Evolutionary conservation across 2,329 filamentous ascomycete genomes (phyloP).

Genomic region (Xylariaceae sp.): DNA sequence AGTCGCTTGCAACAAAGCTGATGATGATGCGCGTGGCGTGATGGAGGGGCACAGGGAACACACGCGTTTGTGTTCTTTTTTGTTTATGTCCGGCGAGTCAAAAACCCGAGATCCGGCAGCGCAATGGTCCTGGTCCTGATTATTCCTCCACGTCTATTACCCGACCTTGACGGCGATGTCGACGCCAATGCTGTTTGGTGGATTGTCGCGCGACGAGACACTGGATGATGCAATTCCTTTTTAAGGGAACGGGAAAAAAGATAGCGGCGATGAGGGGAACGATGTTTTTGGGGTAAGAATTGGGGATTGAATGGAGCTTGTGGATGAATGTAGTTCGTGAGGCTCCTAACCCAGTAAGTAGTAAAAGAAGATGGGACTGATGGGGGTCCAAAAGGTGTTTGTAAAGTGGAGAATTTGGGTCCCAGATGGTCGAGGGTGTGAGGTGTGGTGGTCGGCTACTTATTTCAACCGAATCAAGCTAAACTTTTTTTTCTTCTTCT

Average conservation of each 20-base stretch:
- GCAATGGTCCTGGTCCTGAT: slow-evolving; percentile 22
- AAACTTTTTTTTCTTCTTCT: slow-evolving; percentile 17
- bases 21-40: not conserved
- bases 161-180: slow-evolving; percentile 30
- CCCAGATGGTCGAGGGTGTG: slow-evolving; percentile 37
- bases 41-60: slow-evolving; percentile 5
- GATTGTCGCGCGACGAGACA: slow-evolving; percentile 27
- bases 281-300: slow-evolving; percentile 40
- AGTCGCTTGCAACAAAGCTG: not conserved
- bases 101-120: slow-evolving; percentile 23
- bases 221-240: slow-evolving; percentile 29
- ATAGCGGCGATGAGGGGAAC: slow-evolving; percentile 36
- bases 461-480: slow-evolving; percentile 35
- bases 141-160: slow-evolving; percentile 38
- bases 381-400: slow-evolving; percentile 39
- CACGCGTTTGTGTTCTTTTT: not conserved
- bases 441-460: slow-evolving; percentile 38
- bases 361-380: slow-evolving; percentile 37
- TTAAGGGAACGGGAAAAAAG: slow-evolving; percentile 25
- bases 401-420: slow-evolving; percentile 41
- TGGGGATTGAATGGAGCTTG: slow-evolving; percentile 40
- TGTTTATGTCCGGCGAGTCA: slow-evolving; percentile 19
- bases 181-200: slow-evolving; percentile 32
- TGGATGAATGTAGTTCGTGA: slow-evolving; percentile 40
- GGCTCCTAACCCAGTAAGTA: slow-evolving; percentile 38